Evolutionary conservation across 2,329 filamentous ascomycete species (phyloP).

Genomic region (Botryotinia convoluta): DNA sequence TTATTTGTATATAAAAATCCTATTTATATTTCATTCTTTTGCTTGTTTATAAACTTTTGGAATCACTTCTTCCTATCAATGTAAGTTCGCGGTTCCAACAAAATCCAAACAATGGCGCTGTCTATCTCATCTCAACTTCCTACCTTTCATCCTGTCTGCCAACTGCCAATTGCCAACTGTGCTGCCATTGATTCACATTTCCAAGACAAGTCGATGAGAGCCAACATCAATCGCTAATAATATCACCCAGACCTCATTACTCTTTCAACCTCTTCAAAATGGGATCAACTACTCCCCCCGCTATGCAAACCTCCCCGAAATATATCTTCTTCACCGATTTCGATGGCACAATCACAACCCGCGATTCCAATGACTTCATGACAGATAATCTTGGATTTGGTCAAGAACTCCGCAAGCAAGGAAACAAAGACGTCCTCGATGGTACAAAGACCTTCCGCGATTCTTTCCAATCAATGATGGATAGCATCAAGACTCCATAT

Average conservation of each 20-base stretch:
- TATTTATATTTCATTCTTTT: background rate
- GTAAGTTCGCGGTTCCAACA: background rate
- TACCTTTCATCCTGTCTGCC: background rate
- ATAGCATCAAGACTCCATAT: slow-evolving; percentile 78
- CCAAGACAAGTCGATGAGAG: background rate
- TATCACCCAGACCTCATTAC: background rate
- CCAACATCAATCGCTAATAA: slow-evolving; percentile 4
- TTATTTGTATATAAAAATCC: background rate
- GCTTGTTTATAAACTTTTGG: background rate
- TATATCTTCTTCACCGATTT: slow-evolving; percentile 99
- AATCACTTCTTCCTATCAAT: background rate
- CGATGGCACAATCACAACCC: slow-evolving; percentile 86
- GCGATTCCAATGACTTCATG: slow-evolving; percentile 67
- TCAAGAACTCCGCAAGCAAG: slow-evolving; percentile 62
- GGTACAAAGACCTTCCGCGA: slow-evolving; percentile 74
- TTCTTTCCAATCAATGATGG: slow-evolving; percentile 88
- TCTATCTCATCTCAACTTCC: background rate
- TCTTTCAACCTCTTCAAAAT: slow-evolving; percentile 14
- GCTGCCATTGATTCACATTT: background rate
- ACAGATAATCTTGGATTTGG: slow-evolving; percentile 93
- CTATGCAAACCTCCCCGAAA: slow-evolving; percentile 68
- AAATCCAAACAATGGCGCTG: background rate
- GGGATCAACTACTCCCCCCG: slow-evolving; percentile 48
- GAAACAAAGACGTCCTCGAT: slow-evolving; percentile 75
- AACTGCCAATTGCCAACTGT: background rate